phyloP scores from a whole-genome alignment of 805 yeast genomes.

The Jamesozyma hellenica region DNA sequence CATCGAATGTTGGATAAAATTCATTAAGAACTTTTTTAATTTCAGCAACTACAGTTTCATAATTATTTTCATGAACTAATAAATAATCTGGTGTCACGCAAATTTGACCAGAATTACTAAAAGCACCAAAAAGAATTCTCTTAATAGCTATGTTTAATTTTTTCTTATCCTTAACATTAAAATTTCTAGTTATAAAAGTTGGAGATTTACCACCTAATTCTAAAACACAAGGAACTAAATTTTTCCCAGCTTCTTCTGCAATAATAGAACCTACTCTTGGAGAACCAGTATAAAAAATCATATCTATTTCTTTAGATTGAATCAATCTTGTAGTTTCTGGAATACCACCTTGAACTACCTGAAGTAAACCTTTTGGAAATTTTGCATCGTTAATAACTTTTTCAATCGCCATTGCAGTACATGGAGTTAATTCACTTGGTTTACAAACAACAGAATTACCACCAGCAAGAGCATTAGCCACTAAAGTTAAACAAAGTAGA shows the following conservation, averaged over 20 bases:
- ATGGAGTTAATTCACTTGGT: slow-evolving; percentile 65
- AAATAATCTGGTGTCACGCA: slow-evolving; percentile 86
- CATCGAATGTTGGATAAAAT: slow-evolving; percentile 35
- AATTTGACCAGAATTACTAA: slow-evolving; percentile 78
- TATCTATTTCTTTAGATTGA: slow-evolving; percentile 54
- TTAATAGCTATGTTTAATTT: slow-evolving; percentile 37
- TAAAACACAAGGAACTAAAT: slow-evolving; percentile 66
- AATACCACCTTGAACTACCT: slow-evolving; percentile 64
- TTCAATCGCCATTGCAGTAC: slow-evolving; percentile 47
- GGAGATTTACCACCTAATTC: slow-evolving; percentile 95
- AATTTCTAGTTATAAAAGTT: slow-evolving; percentile 49
- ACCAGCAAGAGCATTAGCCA: slow-evolving; percentile 72
- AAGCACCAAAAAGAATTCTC: slow-evolving; percentile 70
- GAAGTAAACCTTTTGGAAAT: slow-evolving; percentile 47
- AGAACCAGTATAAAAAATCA: slow-evolving; percentile 81
- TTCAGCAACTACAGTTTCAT: slow-evolving; percentile 39
- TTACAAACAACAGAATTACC: slow-evolving; percentile 76
- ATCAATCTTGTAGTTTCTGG: slow-evolving; percentile 52
- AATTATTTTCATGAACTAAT: slow-evolving; percentile 50
- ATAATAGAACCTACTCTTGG: slow-evolving; percentile 65
- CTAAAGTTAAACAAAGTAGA: slow-evolving; percentile 49
- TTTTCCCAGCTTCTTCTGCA: slow-evolving; percentile 73
- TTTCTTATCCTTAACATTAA: slow-evolving; percentile 24
- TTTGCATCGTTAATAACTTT: slow-evolving; percentile 39
- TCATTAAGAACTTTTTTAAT: slow-evolving; percentile 33